phyloP scores from a whole-genome alignment of 768 basidiomycete genomes.

The Brasilioporus rufonigricans region DNA sequence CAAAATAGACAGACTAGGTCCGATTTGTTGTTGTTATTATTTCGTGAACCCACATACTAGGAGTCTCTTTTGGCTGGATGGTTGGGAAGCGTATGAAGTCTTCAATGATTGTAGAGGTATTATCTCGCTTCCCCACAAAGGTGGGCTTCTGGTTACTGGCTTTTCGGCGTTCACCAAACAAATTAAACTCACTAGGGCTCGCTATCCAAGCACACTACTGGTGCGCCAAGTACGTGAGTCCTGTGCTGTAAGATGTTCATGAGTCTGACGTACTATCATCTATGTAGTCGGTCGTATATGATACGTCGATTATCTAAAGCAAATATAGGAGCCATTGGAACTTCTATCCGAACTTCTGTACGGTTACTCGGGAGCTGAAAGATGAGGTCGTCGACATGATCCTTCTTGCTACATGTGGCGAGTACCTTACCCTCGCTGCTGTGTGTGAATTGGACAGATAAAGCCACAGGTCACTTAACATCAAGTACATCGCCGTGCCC shows the following conservation, averaged over 20 bases:
- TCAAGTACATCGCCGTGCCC: conserved; percentile 26
- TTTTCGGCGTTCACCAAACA: neutral
- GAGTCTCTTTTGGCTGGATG: conserved; percentile 53
- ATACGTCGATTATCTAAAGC: neutral
- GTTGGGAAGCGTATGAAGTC: conserved; percentile 35
- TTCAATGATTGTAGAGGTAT: conserved; percentile 24
- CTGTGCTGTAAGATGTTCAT: neutral
- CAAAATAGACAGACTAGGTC: conserved; percentile 9
- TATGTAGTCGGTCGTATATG: neutral
- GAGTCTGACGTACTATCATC: conserved; percentile 6
- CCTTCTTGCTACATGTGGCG: conserved; percentile 27
- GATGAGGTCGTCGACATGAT: conserved; percentile 26
- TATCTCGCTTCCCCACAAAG: conserved; percentile 22
- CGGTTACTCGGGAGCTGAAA: conserved; percentile 25
- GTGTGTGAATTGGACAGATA: neutral
- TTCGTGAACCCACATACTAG: conserved; percentile 47
- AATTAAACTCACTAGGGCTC: conserved; percentile 22
- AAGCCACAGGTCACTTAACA: conserved; percentile 26
- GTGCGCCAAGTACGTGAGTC: conserved; percentile 22
- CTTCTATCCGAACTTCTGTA: conserved; percentile 27
- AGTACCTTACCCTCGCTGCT: neutral
- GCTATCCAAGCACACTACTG: conserved; percentile 38
- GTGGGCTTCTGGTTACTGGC: conserved; percentile 5
- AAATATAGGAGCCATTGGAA: conserved; percentile 36
- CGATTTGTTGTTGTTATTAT: conserved; percentile 44